Conservation (phyloP, 805 yeast species). For the Middelhovenomyces tepae region DNA sequence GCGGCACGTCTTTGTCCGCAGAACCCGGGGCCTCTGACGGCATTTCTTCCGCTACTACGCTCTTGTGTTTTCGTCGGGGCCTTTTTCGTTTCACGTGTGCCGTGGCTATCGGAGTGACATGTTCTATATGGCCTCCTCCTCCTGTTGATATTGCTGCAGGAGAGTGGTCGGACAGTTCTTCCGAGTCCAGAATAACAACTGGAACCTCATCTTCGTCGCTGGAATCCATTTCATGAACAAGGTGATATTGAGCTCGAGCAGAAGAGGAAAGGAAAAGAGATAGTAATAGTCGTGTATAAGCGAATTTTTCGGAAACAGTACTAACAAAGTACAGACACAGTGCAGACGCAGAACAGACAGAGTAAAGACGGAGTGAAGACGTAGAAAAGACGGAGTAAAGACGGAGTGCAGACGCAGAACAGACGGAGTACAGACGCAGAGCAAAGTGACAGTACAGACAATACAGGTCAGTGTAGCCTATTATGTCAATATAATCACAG, state of each 20-base stretch:
- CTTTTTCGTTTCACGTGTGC: no score
- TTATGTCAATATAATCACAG: no score
- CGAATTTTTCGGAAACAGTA: not conserved
- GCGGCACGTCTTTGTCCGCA: conserved; percentile 1
- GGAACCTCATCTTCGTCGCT: conserved; percentile 8
- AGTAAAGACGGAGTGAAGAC: no score
- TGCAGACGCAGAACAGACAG: no score
- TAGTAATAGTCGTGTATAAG: not conserved
- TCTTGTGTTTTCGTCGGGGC: no score
- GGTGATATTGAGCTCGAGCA: not conserved
- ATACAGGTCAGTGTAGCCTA: no score
- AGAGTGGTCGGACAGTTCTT: not conserved
- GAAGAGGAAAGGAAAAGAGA: not conserved
- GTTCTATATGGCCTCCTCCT: not conserved
- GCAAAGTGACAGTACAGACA: no score
- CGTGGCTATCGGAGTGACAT: not conserved
- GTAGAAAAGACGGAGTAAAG: no score
- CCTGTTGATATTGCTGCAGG: conserved; percentile 1
- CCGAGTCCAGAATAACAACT: conserved; percentile 4
- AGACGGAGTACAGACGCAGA: no score
- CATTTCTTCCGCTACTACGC: no score
- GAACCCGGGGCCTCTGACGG: not conserved
- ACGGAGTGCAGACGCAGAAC: no score
- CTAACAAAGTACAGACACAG: not conserved
- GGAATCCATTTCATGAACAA: not conserved